Conservation (phyloP, 116 monocot species). For the Zostera marina region DNA sequence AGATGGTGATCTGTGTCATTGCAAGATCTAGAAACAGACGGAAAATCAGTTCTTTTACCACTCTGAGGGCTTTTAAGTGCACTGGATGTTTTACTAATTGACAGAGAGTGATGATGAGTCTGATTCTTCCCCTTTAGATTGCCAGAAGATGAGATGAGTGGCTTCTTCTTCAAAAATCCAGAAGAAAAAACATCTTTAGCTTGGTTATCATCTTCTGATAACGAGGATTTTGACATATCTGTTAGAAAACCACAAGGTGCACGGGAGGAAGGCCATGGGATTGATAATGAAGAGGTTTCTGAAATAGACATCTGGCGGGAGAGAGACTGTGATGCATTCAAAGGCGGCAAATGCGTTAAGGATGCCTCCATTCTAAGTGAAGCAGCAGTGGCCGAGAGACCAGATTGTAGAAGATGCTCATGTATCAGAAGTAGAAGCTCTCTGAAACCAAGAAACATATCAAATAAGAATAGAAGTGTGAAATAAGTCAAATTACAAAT, state of each 20-base stretch:
- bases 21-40: constrained; percentile 15
- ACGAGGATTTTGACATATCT: constrained; percentile 13
- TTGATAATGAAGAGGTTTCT: constrained; percentile 25
- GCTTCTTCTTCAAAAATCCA: constrained; percentile 40
- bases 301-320: constrained; percentile 46
- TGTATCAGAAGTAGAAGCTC: constrained; percentile 86
- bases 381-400: constrained; percentile 53
- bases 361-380: constrained; percentile 77
- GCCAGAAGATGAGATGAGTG: constrained; percentile 30
- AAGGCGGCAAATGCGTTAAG: constrained; percentile 47
- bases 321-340: constrained; percentile 18
- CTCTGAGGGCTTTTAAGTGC: constrained; percentile 14
- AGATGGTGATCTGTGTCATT: constrained; percentile 17
- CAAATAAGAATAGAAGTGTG: constrained; percentile 2
- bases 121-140: constrained; percentile 20
- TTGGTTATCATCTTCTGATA: constrained; percentile 26
- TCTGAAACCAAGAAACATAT: constrained; percentile 26
- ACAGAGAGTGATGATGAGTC: constrained; percentile 10
- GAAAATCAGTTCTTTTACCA: constrained; percentile 6
- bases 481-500: neutral
- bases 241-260: constrained; percentile 42
- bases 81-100: constrained; percentile 9
- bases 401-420: constrained; percentile 83
- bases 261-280: constrained; percentile 70
- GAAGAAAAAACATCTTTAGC: constrained; percentile 20